Percentiles rank a stretch among this genome's conserved stretches.
phyloP scores from a whole-genome alignment of 2,329 filamentous ascomycete genomes.

The Colletotrichum musae region DNA sequence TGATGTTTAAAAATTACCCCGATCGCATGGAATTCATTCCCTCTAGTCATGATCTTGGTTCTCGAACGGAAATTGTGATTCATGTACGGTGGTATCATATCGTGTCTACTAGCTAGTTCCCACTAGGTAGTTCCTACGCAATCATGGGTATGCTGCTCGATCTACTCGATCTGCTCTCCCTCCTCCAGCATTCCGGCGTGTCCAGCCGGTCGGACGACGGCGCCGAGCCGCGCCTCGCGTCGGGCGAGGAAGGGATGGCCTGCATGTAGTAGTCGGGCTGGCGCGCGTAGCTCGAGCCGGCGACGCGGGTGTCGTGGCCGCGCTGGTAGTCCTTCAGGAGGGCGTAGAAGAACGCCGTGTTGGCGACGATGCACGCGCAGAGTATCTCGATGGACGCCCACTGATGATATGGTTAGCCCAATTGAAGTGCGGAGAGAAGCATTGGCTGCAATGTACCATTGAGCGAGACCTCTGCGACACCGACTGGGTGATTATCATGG shows the following conservation, averaged over 20 bases:
- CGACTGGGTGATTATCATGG: conserved; percentile 48
- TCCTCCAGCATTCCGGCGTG: conserved; percentile 17
- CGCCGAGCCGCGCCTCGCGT: conserved; percentile 10
- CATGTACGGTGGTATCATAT: not conserved
- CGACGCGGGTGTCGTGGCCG: conserved; percentile 43
- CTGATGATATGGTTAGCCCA: conserved; percentile 32
- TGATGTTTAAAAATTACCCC: not conserved
- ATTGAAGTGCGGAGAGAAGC: not conserved
- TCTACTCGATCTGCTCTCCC: conserved; percentile 28
- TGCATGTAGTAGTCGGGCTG: conserved; percentile 38
- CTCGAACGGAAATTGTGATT: not conserved
- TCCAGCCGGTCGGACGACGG: conserved; percentile 11
- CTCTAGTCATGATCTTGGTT: not conserved
- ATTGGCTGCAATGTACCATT: conserved; percentile 40
- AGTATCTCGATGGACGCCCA: conserved; percentile 53
- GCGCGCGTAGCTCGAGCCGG: conserved; percentile 27
- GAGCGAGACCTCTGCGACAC: conserved; percentile 49
- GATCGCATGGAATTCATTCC: no score
- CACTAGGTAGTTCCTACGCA: no score
- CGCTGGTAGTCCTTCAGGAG: conserved; percentile 47
- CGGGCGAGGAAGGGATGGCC: conserved; percentile 26
- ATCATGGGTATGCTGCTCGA: conserved; percentile 31
- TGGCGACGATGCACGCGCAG: conserved; percentile 50
- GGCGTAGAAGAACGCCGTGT: conserved; percentile 50
- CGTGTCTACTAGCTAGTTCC: no score